These are phyloP conservation scores for Gilbertella persicaria DNA, from an alignment of 371 early-diverging fungal genomes.

Conservation along the genomic window DNA sequence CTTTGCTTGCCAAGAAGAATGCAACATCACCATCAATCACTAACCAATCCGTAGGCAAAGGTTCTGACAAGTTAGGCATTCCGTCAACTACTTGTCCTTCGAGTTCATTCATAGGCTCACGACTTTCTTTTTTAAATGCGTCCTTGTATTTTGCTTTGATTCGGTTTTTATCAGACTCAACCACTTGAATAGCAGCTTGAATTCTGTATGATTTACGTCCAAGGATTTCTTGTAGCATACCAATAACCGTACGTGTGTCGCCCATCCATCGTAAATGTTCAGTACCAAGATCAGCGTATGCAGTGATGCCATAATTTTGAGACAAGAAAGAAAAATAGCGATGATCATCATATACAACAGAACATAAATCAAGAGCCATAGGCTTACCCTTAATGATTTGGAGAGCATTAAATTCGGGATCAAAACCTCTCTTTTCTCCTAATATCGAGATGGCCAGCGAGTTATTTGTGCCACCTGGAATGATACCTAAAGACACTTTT, in stretches of 20 bases:
- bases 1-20: conserved; percentile 56
- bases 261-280: conserved; percentile 71
- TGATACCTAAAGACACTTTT: conserved; percentile 63
- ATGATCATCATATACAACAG: conserved; percentile 53
- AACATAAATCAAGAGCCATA: conserved; percentile 62
- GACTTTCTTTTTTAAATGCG: not conserved
- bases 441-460: conserved; percentile 55
- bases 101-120: conserved; percentile 5
- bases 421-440: conserved; percentile 57
- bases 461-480: conserved; percentile 68
- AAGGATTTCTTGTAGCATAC: conserved; percentile 54
- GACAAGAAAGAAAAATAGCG: conserved; percentile 62
- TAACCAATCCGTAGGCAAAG: conserved; percentile 55
- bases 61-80: conserved; percentile 38
- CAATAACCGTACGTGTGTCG: conserved; percentile 52
- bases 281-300: conserved; percentile 65
- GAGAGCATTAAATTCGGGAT: conserved; percentile 51
- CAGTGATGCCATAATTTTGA: conserved; percentile 65
- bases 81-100: conserved; percentile 19
- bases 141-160: conserved; percentile 32
- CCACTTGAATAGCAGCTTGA: conserved; percentile 51
- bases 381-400: conserved; percentile 60
- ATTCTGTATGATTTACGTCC: conserved; percentile 42
- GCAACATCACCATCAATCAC: conserved; percentile 46
- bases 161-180: conserved; percentile 45